These are phyloP conservation scores for Eragrostis nindensis DNA, from an alignment of 176 grass and related monocot genomes.

Conservation along the genomic window DNA sequence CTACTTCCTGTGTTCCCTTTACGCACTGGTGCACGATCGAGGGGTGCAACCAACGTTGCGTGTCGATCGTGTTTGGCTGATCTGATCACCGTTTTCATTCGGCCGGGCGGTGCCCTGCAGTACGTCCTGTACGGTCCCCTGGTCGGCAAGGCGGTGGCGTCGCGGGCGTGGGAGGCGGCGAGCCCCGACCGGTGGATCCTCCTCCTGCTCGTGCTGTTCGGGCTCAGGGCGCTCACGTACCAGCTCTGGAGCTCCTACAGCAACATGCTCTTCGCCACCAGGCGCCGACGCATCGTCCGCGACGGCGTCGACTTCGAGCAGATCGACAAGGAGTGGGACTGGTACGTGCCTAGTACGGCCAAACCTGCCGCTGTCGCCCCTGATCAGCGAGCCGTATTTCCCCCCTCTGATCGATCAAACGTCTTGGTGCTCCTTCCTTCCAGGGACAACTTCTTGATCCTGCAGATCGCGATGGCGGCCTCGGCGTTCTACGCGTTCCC, in stretches of 20 bases:
- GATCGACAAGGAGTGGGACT: constrained; percentile 96
- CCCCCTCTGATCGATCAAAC: background rate
- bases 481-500: constrained; percentile 58
- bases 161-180: constrained; percentile 59
- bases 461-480: constrained; percentile 59
- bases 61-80: background rate
- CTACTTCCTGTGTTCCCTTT: no score
- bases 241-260: constrained; percentile 65
- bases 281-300: constrained; percentile 59
- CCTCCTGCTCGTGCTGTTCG: constrained; percentile 65
- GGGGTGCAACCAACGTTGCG: no score
- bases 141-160: constrained; percentile 55
- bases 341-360: constrained; percentile 50
- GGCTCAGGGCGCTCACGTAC: constrained; percentile 49
- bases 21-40: no score
- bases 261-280: constrained; percentile 84
- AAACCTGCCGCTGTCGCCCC: no score
- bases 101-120: constrained; percentile 41
- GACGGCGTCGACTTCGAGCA: constrained; percentile 70
- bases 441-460: constrained; percentile 97
- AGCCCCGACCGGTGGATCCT: constrained; percentile 72
- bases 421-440: background rate
- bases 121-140: constrained; percentile 74
- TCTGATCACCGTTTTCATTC: background rate
- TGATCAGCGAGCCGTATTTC: no score